Base-by-base conservation (phyloP, 345 rosid species). In the Rhodomyrtus tomentosa region DNA sequence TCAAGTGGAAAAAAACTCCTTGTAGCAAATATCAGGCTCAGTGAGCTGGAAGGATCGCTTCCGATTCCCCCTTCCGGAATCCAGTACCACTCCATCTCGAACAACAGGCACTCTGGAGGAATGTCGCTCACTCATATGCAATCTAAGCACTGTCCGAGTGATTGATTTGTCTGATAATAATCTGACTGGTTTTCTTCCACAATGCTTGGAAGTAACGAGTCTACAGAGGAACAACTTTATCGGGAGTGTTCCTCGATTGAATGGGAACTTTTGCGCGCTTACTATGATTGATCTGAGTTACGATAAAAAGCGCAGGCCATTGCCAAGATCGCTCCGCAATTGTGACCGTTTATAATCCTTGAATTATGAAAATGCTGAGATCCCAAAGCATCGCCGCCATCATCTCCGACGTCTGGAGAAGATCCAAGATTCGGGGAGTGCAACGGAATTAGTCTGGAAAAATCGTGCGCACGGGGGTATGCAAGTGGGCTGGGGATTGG, bases 91-190 rank as follows among this genome's bases (percentile, higher is more conserved):
- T 3, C 5, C 3, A 68, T 83, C 27, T 86, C 91, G 2, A 22
- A 85, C 18, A 90, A 88, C 50, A 22, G 2, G 0, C 53, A 88
- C 3, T 84, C 32, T 0, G 81, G 89, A 2, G 45, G 84, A 59
- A 11, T 89, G 14, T 24, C 87, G 24, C 16, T n/a, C 87, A 0
- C 0, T 2, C 18, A 29, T 89, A 4, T 89, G 91, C 84, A 82
- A 84, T 24, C 25, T 85, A 45, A 42, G 45, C 29, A 29, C 50
- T 59, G 48, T 87, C 7, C 2, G 4, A 8, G 10, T 18, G 0
- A 72, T 89, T 11, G 89, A 89, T 85, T 32, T 89, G 79, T 81
- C 86, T 0, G 5, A 42, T 45, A 89, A 89, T 20, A 83, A 82
- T 22, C 16, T 89, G 7, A 85, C 53, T 4, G 87, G 91, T 6